A percentile compares a stretch with the other conserved stretches of the same genome.
Evolutionary conservation across 106 monocot genomes (phyloP).

Genomic region (Acorus gramineus): DNA sequence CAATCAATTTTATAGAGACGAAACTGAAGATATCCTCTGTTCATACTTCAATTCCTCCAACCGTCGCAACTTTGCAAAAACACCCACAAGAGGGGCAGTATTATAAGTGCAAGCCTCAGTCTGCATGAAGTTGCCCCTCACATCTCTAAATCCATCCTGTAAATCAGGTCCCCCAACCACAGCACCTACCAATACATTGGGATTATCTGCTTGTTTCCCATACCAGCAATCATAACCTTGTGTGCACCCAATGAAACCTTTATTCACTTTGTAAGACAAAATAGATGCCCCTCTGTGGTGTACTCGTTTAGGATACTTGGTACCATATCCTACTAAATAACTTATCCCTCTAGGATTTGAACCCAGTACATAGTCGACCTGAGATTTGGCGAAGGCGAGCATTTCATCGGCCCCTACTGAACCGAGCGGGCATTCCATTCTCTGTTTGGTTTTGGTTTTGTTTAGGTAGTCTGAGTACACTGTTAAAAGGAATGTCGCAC

Average conservation of each 20-base stretch:
- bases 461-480: slow-evolving; percentile 57
- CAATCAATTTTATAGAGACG: no score
- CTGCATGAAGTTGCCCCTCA: slow-evolving; percentile 76
- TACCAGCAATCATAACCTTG: slow-evolving; percentile 91
- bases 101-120: slow-evolving; percentile 96
- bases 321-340: slow-evolving; percentile 70
- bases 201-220: slow-evolving; percentile 41
- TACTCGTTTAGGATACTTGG: slow-evolving; percentile 43
- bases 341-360: slow-evolving; percentile 50
- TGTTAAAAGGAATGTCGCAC: slow-evolving; percentile 59
- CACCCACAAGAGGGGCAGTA: slow-evolving; percentile 76
- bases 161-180: slow-evolving; percentile 76
- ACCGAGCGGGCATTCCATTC: slow-evolving; percentile 26
- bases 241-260: slow-evolving; percentile 76
- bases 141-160: slow-evolving; percentile 49
- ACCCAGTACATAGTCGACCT: slow-evolving; percentile 70
- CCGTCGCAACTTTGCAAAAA: slow-evolving; percentile 57
- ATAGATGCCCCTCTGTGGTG: slow-evolving; percentile 75
- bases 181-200: slow-evolving; percentile 68
- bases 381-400: slow-evolving; percentile 26
- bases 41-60: slow-evolving; percentile 2
- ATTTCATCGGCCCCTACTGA: slow-evolving; percentile 14
- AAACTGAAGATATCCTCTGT: no score
- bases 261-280: slow-evolving; percentile 53
- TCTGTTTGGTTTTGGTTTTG: background rate